These are phyloP conservation scores for Fonsecaea pedrosoi DNA, from an alignment of 2,329 filamentous ascomycete genomes.

Conservation along the genomic window DNA sequence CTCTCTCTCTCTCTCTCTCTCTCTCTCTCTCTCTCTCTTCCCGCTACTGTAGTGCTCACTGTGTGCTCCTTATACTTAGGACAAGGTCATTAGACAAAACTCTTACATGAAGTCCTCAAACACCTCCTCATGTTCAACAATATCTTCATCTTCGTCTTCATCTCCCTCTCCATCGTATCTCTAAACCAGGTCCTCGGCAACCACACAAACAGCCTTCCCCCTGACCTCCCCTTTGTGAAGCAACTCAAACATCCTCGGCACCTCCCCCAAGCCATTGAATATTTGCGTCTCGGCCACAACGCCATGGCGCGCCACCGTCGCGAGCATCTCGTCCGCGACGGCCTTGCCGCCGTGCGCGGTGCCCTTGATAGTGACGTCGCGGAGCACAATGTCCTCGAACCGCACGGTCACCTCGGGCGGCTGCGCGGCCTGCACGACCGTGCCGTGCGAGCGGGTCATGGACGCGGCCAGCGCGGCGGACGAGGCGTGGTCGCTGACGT, in stretches of 20 bases:
- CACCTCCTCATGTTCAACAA: too few relatives aligned
- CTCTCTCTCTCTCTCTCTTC: too few relatives aligned
- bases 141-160: not conserved
- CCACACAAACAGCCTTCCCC: slow-evolving; percentile 55
- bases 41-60: too few relatives aligned
- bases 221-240: slow-evolving; percentile 59
- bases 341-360: slow-evolving; percentile 52
- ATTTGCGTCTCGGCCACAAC: slow-evolving; percentile 59
- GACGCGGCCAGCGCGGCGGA: slow-evolving; percentile 61
- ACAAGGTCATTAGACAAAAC: too few relatives aligned
- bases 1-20: too few relatives aligned
- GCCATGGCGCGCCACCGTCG: slow-evolving; percentile 53
- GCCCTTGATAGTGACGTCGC: slow-evolving; percentile 60
- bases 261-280: slow-evolving; percentile 60
- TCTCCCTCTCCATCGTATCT: not conserved
- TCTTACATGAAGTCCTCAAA: too few relatives aligned
- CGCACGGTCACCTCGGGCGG: slow-evolving; percentile 47
- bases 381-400: slow-evolving; percentile 59
- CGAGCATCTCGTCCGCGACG: slow-evolving; percentile 57
- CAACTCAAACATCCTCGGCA: slow-evolving; percentile 58
- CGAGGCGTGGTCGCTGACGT: slow-evolving; percentile 59
- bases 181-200: slow-evolving; percentile 22
- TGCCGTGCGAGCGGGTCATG: slow-evolving; percentile 65
- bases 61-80: too few relatives aligned
- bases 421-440: slow-evolving; percentile 65